Evolutionary conservation across 2,329 filamentous ascomycete genomes (phyloP), one percentile per base, ranked within the genome.

Genomic region (Colletotrichum liriopes): DNA sequence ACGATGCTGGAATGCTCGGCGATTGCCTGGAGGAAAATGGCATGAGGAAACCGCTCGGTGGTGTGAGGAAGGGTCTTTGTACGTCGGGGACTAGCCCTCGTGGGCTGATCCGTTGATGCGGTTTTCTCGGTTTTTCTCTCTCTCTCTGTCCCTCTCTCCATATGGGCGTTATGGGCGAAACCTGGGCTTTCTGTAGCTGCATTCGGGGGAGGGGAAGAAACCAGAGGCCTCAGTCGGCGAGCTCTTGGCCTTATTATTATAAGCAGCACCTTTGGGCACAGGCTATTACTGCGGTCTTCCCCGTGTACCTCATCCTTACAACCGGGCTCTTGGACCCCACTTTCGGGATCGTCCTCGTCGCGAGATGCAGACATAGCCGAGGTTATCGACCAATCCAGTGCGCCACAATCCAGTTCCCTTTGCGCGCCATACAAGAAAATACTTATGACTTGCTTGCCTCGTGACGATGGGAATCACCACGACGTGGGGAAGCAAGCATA

Each of bases 291-390:
- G 32, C 60, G 29, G 59, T 49, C 60, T 63, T 11, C 54, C 52
- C 70, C 60, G 59, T 60, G 65, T 69, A 35, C 49, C 35, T 58
- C 23, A 60, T 65, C 70, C 70, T 64, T 72, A 60, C 70, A 43
- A 60, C 65, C 69, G 70, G 70, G 68, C 54, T 41, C 41, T 20
- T 51, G 47, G 59, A 70, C 73, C 67, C 73, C 73, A 73, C 73
- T 74, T 70, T 74, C 73, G 73, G 73, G 71, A 73, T 67, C 61
- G 66, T 60, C 67, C 62, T 73, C 62, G 51, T 72, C 52, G 71
- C 59, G 61, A 67, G 49, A 74, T 29, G 61, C 41, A 70, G 37
- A n/a, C 55, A 74, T 71, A 74, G 71, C 73, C 73, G 73, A 74
- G 73, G 73, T 74, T 73, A 74, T 60, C 71, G n/a, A 69, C 71